A percentile compares a stretch with the other conserved stretches of the same genome.
These are phyloP conservation scores for Botryotinia convoluta DNA, from an alignment of 2,329 filamentous ascomycete species.

Conservation along the genomic window DNA sequence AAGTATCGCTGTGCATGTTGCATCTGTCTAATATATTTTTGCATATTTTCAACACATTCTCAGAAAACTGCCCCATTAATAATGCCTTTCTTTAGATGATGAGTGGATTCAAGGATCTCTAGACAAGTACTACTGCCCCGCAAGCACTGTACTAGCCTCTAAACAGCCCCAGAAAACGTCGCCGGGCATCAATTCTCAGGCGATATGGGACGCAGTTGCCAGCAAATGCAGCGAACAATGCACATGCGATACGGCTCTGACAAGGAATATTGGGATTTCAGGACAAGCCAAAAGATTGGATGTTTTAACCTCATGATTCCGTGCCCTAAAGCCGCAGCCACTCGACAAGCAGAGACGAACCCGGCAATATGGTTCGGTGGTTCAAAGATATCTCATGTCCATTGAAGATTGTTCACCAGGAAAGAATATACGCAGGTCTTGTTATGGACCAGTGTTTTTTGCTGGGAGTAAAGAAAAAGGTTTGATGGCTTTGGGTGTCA, in stretches of 20 bases:
- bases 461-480: background rate
- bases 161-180: background rate
- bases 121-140: conserved; percentile 8
- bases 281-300: conserved; percentile 2
- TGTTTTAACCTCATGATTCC: background rate
- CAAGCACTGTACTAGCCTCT: conserved; percentile 12
- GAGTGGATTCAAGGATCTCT: conserved; percentile 2
- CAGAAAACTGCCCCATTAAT: background rate
- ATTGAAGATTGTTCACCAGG: conserved; percentile 1
- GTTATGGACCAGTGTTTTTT: background rate
- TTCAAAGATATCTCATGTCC: background rate
- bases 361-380: conserved; percentile 8
- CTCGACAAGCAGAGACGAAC: background rate
- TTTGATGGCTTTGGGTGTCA: background rate
- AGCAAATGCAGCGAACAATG: conserved; percentile 14
- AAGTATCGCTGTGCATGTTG: background rate
- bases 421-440: background rate
- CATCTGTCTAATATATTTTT: background rate
- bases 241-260: conserved; percentile 1
- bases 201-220: conserved; percentile 10
- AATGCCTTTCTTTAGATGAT: conserved; percentile 11
- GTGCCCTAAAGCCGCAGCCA: conserved; percentile 10
- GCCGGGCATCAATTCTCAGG: conserved; percentile 2
- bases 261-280: background rate
- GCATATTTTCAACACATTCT: background rate